phyloP scores from a whole-genome alignment of 2,329 filamentous ascomycete species.

The Lachnellula suecica region DNA sequence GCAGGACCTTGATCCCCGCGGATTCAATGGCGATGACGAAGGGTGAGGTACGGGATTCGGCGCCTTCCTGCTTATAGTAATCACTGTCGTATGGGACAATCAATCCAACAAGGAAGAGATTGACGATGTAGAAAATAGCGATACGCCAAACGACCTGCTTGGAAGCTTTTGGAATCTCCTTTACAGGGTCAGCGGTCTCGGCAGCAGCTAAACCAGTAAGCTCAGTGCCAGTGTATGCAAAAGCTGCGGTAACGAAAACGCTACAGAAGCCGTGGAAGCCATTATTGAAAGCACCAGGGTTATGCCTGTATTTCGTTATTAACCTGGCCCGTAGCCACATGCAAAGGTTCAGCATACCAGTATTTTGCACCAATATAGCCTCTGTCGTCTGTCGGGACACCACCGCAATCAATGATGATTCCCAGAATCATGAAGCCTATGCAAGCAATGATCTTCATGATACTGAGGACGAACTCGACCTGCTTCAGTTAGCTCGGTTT shows the following conservation, averaged over 20 bases:
- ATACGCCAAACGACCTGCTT: constrained; percentile 58
- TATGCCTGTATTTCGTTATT: too few species aligned
- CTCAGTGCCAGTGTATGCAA: constrained; percentile 52
- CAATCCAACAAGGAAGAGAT: constrained; percentile 51
- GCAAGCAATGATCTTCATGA: constrained; percentile 73
- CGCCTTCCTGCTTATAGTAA: too few species aligned
- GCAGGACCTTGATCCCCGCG: constrained; percentile 50
- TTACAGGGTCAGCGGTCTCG: constrained; percentile 48
- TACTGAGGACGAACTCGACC: constrained; percentile 76
- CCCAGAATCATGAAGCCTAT: constrained; percentile 65
- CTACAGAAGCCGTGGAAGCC: constrained; percentile 50
- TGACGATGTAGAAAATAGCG: constrained; percentile 50
- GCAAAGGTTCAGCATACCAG: constrained; percentile 49
- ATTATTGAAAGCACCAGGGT: constrained; percentile 40
- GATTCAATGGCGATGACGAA: constrained; percentile 59
- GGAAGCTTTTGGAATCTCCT: constrained; percentile 48
- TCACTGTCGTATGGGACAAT: constrained; percentile 45
- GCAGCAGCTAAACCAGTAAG: constrained; percentile 52
- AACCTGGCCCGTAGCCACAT: too few species aligned
- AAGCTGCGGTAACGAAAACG: constrained; percentile 52
- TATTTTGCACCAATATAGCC: constrained; percentile 61
- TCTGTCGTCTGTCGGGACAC: constrained; percentile 42
- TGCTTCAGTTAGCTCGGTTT: too few species aligned
- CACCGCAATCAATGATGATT: constrained; percentile 58
- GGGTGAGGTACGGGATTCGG: constrained; percentile 41